Evolutionary conservation across 2,329 filamentous ascomycete species (phyloP), one percentile per base, ranked within the genome.

Genomic region (Hymenoscyphus salicellus): DNA sequence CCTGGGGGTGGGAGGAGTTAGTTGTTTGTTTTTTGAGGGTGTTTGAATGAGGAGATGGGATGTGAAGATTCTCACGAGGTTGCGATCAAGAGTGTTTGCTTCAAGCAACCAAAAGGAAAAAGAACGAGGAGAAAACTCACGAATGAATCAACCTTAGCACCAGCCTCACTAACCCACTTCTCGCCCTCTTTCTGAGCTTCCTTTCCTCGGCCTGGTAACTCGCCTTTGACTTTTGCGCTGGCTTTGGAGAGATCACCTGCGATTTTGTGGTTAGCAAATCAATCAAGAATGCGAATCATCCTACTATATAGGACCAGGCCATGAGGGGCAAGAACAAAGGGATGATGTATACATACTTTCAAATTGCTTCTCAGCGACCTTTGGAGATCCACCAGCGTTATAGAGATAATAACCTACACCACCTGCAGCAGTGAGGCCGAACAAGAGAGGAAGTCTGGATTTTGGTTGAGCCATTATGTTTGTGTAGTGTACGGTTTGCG

Each of bases 401-500:
- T 96, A 99, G 68, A 98, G 85, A 82, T 98, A 98, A 84, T 97
- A 98, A 55, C 90, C 92, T 65, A 88, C 81, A 69, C 87, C 89
- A 72, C 85, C 86, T 36, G 84, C 89, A 69, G 86, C 87, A 65
- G 82, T 85, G 70, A 87, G 78, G 72, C 88, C 89, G 72, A 89
- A 75, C 72, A 81, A 74, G 52, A 77, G 74, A 63, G 79, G 70
- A 67, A 77, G 68, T 68, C 75, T 77, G 60, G 75, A 75, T 64
- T 74, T 78, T 66, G 69, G 72, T 68, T 73, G 71, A 38, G 74
- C 73, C 74, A 76, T 76, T 69, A 68, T 69, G 67, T 71, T 43
- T 17, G 38, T 58, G 28, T 59, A 46, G 16, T 67, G 43, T 61
- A 11, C 28, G 55, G 8, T 2, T 14, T 52, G 46, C 20, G 20